These are phyloP conservation scores for Ampelomyces quisqualis DNA, from an alignment of 2,329 filamentous ascomycete genomes.

Conservation along the genomic window DNA sequence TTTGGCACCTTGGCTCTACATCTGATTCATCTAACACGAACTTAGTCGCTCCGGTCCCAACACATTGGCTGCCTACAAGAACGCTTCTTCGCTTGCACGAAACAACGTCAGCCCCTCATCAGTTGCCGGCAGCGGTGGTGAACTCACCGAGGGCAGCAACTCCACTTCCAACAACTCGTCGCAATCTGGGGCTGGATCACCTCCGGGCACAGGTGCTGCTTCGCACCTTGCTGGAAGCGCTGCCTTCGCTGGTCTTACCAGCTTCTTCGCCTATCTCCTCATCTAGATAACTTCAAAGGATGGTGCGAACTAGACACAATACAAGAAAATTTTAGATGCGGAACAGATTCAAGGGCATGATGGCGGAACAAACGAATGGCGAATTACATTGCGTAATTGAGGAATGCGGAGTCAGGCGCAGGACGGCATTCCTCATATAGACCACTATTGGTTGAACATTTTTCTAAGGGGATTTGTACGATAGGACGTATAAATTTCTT, in stretches of 20 bases:
- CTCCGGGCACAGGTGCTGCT: conserved; percentile 28
- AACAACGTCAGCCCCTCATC: conserved; percentile 28
- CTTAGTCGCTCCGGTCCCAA: conserved; percentile 20
- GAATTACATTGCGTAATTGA: too few relatives aligned
- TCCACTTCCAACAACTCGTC: conserved; percentile 16
- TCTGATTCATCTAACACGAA: conserved; percentile 19
- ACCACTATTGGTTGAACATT: not conserved
- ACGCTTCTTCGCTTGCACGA: conserved; percentile 20
- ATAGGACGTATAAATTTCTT: too few relatives aligned
- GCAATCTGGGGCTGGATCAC: too few relatives aligned
- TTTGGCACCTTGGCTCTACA: too few relatives aligned
- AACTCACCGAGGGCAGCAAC: conserved; percentile 24
- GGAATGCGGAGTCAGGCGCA: not conserved
- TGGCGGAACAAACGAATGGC: too few relatives aligned
- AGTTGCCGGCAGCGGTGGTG: conserved; percentile 29
- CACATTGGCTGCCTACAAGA: conserved; percentile 29
- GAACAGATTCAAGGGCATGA: too few relatives aligned
- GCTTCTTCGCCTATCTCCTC: conserved; percentile 34
- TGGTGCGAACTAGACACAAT: too few relatives aligned
- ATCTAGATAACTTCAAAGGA: conserved; percentile 23
- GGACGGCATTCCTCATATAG: not conserved
- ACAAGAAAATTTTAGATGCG: conserved; percentile 9
- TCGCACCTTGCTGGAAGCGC: conserved; percentile 27
- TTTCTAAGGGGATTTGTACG: conserved; percentile 2
- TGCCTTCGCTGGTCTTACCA: conserved; percentile 30